Conservation (phyloP, 129 eudicot species). For the Tagetes erecta region DNA sequence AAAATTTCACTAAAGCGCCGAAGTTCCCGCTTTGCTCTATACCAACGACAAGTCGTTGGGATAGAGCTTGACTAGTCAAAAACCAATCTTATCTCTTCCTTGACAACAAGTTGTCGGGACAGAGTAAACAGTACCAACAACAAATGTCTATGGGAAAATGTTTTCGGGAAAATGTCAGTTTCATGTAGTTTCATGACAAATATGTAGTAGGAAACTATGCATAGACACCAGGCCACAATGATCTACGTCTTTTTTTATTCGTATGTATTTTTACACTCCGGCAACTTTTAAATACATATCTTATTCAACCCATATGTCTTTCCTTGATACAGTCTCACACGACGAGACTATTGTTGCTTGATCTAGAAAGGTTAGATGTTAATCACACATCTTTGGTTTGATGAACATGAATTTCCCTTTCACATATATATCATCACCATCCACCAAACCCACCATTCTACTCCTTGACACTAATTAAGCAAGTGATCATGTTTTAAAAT, state of each 20-base stretch:
- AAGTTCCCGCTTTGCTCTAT: no score
- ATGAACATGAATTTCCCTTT: neutral
- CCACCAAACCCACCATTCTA: no score
- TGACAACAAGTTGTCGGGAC: no score
- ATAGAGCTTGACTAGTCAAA: no score
- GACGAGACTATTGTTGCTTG: neutral
- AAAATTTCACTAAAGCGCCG: no score
- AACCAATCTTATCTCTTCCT: no score
- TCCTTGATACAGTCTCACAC: neutral
- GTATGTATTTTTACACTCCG: constrained; percentile 3
- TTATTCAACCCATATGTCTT: neutral
- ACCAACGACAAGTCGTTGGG: no score
- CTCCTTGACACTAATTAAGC: no score
- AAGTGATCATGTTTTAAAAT: no score
- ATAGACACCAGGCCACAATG: constrained; percentile 17
- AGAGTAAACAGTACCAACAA: no score
- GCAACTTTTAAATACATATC: neutral
- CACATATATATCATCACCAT: neutral
- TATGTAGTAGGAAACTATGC: constrained; percentile 18
- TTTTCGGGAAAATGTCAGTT: no score
- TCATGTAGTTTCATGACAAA: neutral
- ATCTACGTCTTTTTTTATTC: neutral
- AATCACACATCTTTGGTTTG: neutral
- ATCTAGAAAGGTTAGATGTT: neutral
- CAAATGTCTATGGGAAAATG: no score